Percentiles rank a stretch among this genome's conserved stretches.
Conservation (phyloP, 2,329 filamentous ascomycete genomes). For the Knufia petricola region DNA sequence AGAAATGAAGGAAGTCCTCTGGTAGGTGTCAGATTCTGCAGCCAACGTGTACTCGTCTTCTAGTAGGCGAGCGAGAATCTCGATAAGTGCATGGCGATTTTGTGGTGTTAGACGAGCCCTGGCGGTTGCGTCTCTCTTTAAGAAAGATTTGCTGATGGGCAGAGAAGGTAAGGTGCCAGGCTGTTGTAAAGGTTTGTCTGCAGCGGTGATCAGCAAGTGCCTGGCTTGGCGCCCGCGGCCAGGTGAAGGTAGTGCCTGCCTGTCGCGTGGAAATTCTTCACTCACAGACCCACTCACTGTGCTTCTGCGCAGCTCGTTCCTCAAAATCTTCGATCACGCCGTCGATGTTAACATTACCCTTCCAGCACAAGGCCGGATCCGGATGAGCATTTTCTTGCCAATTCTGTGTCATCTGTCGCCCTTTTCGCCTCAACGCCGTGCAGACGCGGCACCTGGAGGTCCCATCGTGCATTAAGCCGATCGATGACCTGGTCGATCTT, state of each 20-base stretch:
- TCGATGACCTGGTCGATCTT: conserved; percentile 24
- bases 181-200: conserved; percentile 24
- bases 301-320: conserved; percentile 23
- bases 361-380: conserved; percentile 26
- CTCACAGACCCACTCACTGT: conserved; percentile 19
- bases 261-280: background rate
- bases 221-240: too few species aligned
- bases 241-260: background rate
- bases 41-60: conserved; percentile 24
- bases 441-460: conserved; percentile 26
- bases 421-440: conserved; percentile 15
- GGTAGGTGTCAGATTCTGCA: conserved; percentile 23
- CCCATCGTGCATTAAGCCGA: conserved; percentile 28
- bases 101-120: background rate
- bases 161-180: conserved; percentile 22
- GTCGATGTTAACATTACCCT: conserved; percentile 20
- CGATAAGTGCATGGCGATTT: conserved; percentile 25
- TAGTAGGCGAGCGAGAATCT: conserved; percentile 25
- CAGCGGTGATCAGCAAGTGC: background rate
- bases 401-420: conserved; percentile 10
- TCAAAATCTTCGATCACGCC: conserved; percentile 26
- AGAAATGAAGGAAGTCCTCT: conserved; percentile 17
- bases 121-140: conserved; percentile 14
- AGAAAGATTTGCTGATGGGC: conserved; percentile 16
- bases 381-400: conserved; percentile 24